Evolutionary conservation across 192 early-diverging fungal genomes (phyloP).

Genomic region (Coemansia javaensis): DNA sequence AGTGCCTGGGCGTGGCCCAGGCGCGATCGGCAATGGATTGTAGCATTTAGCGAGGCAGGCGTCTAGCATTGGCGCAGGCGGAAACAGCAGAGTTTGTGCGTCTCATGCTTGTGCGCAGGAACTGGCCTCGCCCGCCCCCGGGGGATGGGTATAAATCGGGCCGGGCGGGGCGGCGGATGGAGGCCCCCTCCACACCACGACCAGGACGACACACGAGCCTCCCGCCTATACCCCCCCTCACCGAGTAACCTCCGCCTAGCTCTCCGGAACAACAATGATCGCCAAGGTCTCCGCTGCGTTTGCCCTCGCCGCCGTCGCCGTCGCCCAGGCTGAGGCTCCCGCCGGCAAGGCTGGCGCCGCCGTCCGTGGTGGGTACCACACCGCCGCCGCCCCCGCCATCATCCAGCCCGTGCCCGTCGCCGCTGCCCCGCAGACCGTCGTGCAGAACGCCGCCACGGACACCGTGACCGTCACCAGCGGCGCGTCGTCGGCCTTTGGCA

Average conservation of each 20-base stretch:
- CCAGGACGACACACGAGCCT: background rate
- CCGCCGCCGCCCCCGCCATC: slow-evolving; percentile 20
- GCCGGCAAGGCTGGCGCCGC: background rate
- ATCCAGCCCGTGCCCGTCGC: slow-evolving; percentile 10
- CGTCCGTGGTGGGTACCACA: slow-evolving; percentile 11
- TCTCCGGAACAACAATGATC: slow-evolving; percentile 13
- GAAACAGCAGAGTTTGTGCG: no score
- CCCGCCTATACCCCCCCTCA: no score
- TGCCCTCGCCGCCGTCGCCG: slow-evolving; percentile 19
- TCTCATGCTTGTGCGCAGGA: no score
- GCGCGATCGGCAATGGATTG: no score
- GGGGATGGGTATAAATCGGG: no score
- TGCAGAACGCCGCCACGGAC: slow-evolving; percentile 36
- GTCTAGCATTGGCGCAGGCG: no score
- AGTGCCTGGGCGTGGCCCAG: no score
- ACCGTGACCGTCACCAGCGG: slow-evolving; percentile 21
- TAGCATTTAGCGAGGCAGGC: no score
- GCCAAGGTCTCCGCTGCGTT: slow-evolving; percentile 19
- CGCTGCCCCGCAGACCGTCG: slow-evolving; percentile 11
- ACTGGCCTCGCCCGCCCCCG: no score
- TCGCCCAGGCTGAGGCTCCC: slow-evolving; percentile 5
- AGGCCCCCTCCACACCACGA: no score
- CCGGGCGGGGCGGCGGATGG: no score
- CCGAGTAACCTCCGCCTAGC: slow-evolving; percentile 14
- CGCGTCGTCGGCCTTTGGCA: slow-evolving; percentile 20